Base-by-base conservation (phyloP, 2,329 filamentous ascomycete species). In the Whalleya microplaca region DNA sequence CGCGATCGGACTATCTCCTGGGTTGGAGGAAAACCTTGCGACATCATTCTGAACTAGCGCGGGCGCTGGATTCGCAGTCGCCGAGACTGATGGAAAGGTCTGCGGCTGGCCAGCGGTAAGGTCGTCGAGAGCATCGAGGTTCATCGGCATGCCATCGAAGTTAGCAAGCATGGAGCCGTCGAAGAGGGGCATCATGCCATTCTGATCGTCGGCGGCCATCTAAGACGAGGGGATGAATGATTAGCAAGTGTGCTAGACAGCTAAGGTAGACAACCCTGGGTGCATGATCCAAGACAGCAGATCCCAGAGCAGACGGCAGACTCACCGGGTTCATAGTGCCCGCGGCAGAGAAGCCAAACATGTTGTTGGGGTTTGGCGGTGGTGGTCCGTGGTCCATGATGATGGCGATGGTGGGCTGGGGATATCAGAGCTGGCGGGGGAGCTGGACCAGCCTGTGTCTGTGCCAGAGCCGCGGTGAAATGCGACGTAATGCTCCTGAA, bases 281-380 rank as follows among this genome's bases (percentile, higher is more conserved):
- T 29, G 44, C 41, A 32, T 18, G 23, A 37, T 53, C 20, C 29
- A 27, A 52, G 41, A 49, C 50, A 42, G 41, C 42, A 48, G 48
- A 45, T n/a, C n/a, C n/a, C n/a, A n/a, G n/a, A n/a, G n/a, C n/a
- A n/a, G n/a, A n/a, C n/a, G n/a, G n/a, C n/a, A n/a, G n/a, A 69
- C 68, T 55, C 64, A 70, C 68, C 46, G 64, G 61, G 21, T 66
- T 66, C 63, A 70, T 64, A 55, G 64, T 59, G 46, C 59, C 60
- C 57, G 69, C 63, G 56, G 58, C 58, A 62, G 69, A 66, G 63
- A 75, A 77, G 64, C 68, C 68, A 59, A 73, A 76, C 47, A 74
- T 67, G 66, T 70, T 65, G 63, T 72, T 74, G 64, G 64, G 61
- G 47, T 68, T 69, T 63, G 66, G 66, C 58, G 69, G 71, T 44